phyloP scores from a whole-genome alignment of 2,329 filamentous ascomycete genomes.

The Pseudopyrenochaeta lycopersici region DNA sequence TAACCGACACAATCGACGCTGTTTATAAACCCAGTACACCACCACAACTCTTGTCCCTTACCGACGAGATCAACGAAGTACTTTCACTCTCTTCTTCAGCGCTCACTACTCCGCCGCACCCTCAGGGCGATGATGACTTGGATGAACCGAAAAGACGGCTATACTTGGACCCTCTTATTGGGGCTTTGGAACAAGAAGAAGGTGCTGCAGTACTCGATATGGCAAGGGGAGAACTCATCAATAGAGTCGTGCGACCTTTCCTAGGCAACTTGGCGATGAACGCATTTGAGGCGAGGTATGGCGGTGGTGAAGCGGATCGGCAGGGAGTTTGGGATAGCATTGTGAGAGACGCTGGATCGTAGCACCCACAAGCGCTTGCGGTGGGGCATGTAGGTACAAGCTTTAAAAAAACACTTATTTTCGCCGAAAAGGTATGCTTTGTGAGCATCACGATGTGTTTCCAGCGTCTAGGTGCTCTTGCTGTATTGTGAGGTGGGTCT shows the following conservation, averaged over 20 bases:
- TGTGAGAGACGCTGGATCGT: constrained; percentile 37
- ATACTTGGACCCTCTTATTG: constrained; percentile 54
- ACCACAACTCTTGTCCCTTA: constrained; percentile 77
- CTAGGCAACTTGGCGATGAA: constrained; percentile 92
- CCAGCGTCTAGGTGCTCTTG: neutral
- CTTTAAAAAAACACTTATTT: neutral
- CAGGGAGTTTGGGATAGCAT: constrained; percentile 43
- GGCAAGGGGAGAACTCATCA: constrained; percentile 70
- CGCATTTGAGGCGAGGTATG: constrained; percentile 91
- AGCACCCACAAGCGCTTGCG: neutral
- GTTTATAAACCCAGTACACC: constrained; percentile 77
- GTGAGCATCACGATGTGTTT: neutral
- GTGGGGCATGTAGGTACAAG: neutral
- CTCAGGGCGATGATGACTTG: neutral
- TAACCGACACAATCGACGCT: constrained; percentile 95
- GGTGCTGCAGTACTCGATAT: constrained; percentile 60
- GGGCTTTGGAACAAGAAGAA: constrained; percentile 44
- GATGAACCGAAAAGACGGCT: constrained; percentile 44
- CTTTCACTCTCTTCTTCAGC: constrained; percentile 53
- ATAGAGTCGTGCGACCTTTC: constrained; percentile 83
- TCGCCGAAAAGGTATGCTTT: neutral
- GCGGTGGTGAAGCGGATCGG: constrained; percentile 67
- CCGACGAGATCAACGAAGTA: constrained; percentile 84
- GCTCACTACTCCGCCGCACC: constrained; percentile 1
- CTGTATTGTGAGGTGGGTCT: neutral